Conservation (phyloP, 495 filamentous ascomycete genomes). For the Penicillium alfredii region DNA sequence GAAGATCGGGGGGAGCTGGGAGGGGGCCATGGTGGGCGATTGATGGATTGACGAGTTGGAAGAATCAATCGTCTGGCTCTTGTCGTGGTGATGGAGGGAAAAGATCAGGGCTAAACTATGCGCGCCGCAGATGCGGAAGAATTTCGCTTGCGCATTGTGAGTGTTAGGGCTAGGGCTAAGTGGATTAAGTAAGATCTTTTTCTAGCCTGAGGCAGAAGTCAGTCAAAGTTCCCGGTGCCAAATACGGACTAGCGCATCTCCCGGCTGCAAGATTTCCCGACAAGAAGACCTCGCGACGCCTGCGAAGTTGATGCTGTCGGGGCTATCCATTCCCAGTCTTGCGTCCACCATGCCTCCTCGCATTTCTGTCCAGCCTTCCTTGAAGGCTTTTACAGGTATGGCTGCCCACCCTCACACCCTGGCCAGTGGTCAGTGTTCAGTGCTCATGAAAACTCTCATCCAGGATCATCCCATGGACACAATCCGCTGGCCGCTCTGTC, state of each 20-base stretch:
- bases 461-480: conserved; percentile 31
- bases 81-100: conserved; percentile 41
- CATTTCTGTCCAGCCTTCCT: conserved; percentile 57
- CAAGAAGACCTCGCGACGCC: conserved; percentile 13
- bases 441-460: background rate
- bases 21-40: conserved; percentile 82
- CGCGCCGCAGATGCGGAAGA: conserved; percentile 26
- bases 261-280: conserved; percentile 31
- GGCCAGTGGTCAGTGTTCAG: background rate
- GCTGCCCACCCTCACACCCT: conserved; percentile 1
- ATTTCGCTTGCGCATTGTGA: conserved; percentile 43
- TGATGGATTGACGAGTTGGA: conserved; percentile 47
- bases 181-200: conserved; percentile 3
- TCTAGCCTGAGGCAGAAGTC: conserved; percentile 17
- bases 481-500: conserved; percentile 26
- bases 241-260: conserved; percentile 25
- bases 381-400: conserved; percentile 59
- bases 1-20: conserved; percentile 86
- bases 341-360: conserved; percentile 63
- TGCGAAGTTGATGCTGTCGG: conserved; percentile 18
- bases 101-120: conserved; percentile 29
- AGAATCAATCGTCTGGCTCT: conserved; percentile 50
- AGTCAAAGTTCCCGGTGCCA: background rate
- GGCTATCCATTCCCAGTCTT: background rate
- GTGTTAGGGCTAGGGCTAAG: conserved; percentile 38